Evolutionary conservation across 306 rosid genomes (phyloP).

Genomic region (Quercus cerris): DNA sequence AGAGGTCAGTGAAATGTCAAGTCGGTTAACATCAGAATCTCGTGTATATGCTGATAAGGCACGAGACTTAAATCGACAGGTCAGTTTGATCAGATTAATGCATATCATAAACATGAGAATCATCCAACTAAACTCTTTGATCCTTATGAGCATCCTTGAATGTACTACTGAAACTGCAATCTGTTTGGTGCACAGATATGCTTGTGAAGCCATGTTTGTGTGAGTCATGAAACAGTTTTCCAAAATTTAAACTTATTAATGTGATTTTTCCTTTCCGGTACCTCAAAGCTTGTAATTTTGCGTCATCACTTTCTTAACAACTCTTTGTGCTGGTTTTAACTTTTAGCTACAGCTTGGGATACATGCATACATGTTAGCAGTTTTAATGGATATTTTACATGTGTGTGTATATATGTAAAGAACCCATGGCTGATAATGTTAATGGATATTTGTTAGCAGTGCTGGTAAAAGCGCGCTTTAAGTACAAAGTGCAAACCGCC

Average conservation of each 20-base stretch:
- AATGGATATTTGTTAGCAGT: background rate
- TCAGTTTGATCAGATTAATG: slow-evolving; percentile 37
- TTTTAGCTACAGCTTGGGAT: background rate
- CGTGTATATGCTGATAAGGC: slow-evolving; percentile 95
- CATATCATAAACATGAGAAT: background rate
- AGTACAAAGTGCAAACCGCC: too few relatives aligned
- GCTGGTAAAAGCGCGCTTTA: too few relatives aligned
- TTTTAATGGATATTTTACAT: background rate
- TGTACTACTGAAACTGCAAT: background rate
- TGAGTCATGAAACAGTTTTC: background rate
- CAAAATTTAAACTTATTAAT: background rate
- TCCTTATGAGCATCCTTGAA: background rate
- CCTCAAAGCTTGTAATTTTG: background rate
- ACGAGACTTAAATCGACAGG: slow-evolving; percentile 90
- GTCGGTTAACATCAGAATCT: slow-evolving; percentile 90
- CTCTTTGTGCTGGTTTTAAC: background rate
- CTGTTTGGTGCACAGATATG: background rate
- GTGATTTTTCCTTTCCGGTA: background rate
- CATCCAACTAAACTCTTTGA: background rate
- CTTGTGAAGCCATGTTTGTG: background rate
- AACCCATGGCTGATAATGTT: background rate
- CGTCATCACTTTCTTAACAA: background rate
- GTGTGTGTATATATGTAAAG: background rate
- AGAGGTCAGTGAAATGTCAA: slow-evolving; percentile 99
- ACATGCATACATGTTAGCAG: background rate